Evolutionary conservation across 371 early-diverging fungal species (phyloP).

Genomic region (Batkoa obscura): DNA sequence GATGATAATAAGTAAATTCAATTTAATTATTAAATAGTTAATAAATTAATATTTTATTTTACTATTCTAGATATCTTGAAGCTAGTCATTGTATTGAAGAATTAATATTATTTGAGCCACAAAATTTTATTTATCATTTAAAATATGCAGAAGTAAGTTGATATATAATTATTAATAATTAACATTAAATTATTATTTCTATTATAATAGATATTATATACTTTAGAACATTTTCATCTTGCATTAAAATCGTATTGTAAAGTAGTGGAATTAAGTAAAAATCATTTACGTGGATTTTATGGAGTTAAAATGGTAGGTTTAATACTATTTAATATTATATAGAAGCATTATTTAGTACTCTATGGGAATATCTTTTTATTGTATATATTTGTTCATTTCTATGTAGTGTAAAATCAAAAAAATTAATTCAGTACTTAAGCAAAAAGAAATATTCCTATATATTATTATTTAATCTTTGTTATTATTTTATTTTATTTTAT

Average conservation of each 20-base stretch:
- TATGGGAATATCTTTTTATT: no score
- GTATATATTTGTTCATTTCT: no score
- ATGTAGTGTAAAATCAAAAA: no score
- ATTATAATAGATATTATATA: slow-evolving; percentile 31
- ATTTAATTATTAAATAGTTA: no score
- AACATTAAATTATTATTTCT: no score
- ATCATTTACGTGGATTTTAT: slow-evolving; percentile 8
- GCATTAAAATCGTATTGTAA: slow-evolving; percentile 47
- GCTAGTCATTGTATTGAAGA: slow-evolving; percentile 87
- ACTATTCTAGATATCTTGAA: slow-evolving; percentile 29
- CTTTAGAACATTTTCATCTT: slow-evolving; percentile 30
- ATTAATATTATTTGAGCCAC: slow-evolving; percentile 57
- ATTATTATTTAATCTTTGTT: no score
- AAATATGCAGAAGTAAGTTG: slow-evolving; percentile 51
- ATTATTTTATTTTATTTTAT: no score
- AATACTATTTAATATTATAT: no score
- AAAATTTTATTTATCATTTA: slow-evolving; percentile 59
- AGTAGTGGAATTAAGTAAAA: slow-evolving; percentile 7
- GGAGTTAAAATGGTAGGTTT: slow-evolving; percentile 10
- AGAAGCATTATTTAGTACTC: no score
- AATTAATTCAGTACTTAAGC: no score
- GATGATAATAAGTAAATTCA: slow-evolving; percentile 30
- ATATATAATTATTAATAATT: neutral
- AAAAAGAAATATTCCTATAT: no score
- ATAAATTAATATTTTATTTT: neutral